These are phyloP conservation scores for Trametes cinnabarina DNA, from an alignment of 768 basidiomycete genomes.

Conservation along the genomic window DNA sequence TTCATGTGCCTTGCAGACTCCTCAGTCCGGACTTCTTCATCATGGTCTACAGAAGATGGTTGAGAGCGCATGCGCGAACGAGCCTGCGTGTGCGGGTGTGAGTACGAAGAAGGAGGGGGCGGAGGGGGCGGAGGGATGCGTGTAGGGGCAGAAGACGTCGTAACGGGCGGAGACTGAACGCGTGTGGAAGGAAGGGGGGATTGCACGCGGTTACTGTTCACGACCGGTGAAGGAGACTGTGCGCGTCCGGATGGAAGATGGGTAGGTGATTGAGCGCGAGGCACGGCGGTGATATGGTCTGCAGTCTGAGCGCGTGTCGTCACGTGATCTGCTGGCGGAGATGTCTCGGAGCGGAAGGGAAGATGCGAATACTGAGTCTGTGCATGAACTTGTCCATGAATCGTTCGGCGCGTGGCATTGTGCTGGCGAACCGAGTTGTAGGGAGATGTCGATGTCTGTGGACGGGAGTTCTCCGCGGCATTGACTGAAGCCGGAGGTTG, in stretches of 20 bases:
- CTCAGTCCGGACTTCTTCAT: slow-evolving; percentile 7
- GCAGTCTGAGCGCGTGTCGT: slow-evolving; percentile 7
- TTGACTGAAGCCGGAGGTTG: neutral
- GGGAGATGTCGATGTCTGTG: neutral
- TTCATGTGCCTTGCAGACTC: slow-evolving; percentile 1
- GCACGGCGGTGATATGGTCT: neutral
- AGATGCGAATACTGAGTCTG: slow-evolving; percentile 2
- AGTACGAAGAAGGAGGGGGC: slow-evolving; percentile 9
- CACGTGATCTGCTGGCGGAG: slow-evolving; percentile 6
- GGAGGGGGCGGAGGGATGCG: neutral
- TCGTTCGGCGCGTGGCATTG: neutral
- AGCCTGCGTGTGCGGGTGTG: slow-evolving; percentile 3
- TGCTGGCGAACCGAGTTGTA: slow-evolving; percentile 14
- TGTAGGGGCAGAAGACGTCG: neutral
- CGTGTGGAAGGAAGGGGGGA: slow-evolving; percentile 14
- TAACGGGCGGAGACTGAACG: slow-evolving; percentile 13
- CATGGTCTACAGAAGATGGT: slow-evolving; percentile 4
- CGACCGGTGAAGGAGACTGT: slow-evolving; percentile 8
- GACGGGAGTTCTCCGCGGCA: neutral
- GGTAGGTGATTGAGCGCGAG: slow-evolving; percentile 8
- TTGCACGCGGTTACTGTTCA: slow-evolving; percentile 13
- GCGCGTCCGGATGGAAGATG: slow-evolving; percentile 4
- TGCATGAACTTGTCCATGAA: neutral
- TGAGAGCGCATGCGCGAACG: slow-evolving; percentile 4
- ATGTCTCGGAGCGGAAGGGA: slow-evolving; percentile 16